Conservation (phyloP, 176 grass and related monocot genomes). For the Musa troglodytarum region DNA sequence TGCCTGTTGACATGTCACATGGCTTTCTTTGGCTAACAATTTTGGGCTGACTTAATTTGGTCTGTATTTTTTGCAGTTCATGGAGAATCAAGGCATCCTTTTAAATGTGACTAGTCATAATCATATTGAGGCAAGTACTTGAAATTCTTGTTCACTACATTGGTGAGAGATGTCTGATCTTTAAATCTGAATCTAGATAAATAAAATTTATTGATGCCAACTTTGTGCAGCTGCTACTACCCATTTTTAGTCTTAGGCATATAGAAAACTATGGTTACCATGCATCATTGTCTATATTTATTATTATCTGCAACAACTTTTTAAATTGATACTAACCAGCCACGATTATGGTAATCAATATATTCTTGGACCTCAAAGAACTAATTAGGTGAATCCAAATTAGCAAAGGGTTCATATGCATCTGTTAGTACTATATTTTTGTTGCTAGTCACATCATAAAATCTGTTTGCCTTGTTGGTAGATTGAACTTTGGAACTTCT, state of each 20-base stretch:
- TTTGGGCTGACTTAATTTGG: not conserved
- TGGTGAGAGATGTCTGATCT: not conserved
- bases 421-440: not conserved
- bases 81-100: constrained; percentile 65
- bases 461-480: not conserved
- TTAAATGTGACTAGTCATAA: constrained; percentile 69
- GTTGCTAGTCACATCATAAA: not conserved
- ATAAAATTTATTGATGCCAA: not conserved
- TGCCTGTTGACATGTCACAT: not conserved
- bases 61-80: constrained; percentile 49
- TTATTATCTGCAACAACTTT: too few relatives aligned
- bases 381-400: not conserved
- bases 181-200: not conserved
- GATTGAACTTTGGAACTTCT: too few relatives aligned
- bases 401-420: not conserved
- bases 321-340: not conserved
- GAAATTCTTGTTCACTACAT: constrained; percentile 3
- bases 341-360: not conserved
- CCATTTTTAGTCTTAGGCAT: not conserved
- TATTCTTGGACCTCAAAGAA: too few relatives aligned
- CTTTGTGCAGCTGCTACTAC: not conserved
- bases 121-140: constrained; percentile 63
- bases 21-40: not conserved
- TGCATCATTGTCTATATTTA: not conserved
- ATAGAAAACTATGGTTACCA: not conserved